Base-by-base conservation (phyloP, 2,329 filamentous ascomycete genomes). In the Pseudomassariella vexata region DNA sequence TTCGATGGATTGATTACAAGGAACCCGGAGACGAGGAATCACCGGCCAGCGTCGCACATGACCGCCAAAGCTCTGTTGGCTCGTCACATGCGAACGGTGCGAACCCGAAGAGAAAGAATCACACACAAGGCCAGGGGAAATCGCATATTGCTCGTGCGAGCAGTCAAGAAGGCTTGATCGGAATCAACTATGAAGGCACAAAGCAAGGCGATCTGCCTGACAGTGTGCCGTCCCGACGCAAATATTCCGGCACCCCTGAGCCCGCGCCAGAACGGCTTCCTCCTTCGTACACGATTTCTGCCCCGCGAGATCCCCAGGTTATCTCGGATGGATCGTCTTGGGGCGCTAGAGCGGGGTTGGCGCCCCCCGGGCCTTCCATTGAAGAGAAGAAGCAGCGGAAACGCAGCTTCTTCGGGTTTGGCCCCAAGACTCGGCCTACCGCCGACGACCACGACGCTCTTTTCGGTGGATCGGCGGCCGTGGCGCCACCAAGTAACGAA, bases 361-460 rank as follows among this genome's bases (percentile, higher is more conserved):
- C 27, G 55, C 72, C 55, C 36, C 70, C 55, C 41, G 69, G 42
- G 34, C 62, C 60, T n/a, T 65, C 63, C 9, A 58, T 57, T 22
- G 80, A 86, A 19, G 89, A 92, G 50, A 92, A 94, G 58, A 84
- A 83, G 59, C 68, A 70, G 34, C 76, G 87, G 56, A 95, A 95
- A 71, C 60, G 82, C 62, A 71, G 83, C 71, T 66, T 92, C 73
- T 65, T 87, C 64, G 64, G 89, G 61, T 73, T 82, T 42, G 76
- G 76, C 0, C 65, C 74, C 15, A 81, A 78, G 59, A 63, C 70
- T 21, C 63, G 76, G 24, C 66, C 66, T 1, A 77, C 74, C 1
- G 69, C 67, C 3, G 77, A 81, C 23, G 70, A 73, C 2, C 68
- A 72, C 40, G 75, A 81, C 28, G 62, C 68, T 4, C 52, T 74